Percentiles rank a stretch among this genome's conserved stretches.
Evolutionary conservation across 345 rosid genomes (phyloP).

Genomic region (Rhizophora mangle): DNA sequence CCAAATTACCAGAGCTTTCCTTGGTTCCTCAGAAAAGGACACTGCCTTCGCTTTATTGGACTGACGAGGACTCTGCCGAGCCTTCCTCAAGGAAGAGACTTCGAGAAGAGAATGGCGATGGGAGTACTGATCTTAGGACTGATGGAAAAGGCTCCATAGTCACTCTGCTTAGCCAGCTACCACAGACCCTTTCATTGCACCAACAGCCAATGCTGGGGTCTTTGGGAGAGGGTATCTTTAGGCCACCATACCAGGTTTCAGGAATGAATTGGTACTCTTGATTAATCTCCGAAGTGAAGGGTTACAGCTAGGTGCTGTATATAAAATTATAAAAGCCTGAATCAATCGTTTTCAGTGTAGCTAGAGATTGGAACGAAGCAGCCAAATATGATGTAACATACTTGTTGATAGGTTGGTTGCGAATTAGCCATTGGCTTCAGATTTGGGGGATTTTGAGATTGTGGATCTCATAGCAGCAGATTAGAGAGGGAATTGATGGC

Average conservation of each 20-base stretch:
- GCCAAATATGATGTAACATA: constrained; percentile 10
- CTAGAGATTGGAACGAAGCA: constrained; percentile 13
- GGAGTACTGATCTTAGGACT: constrained; percentile 21
- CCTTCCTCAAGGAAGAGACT: constrained; percentile 53
- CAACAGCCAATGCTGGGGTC: constrained; percentile 47
- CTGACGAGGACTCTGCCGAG: constrained; percentile 31
- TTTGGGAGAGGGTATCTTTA: constrained; percentile 49
- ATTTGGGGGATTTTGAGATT: constrained; percentile 26
- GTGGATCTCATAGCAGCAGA: constrained; percentile 24
- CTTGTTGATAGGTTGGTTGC: constrained; percentile 14
- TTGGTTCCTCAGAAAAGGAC: constrained; percentile 57
- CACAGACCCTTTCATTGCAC: constrained; percentile 45
- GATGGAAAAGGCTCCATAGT: constrained; percentile 43
- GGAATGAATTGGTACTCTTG: constrained; percentile 80
- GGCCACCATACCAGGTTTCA: constrained; percentile 55
- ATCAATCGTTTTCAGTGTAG: not conserved
- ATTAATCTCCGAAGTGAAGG: not conserved
- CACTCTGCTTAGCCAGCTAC: constrained; percentile 48
- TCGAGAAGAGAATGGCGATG: constrained; percentile 35
- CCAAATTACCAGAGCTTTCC: constrained; percentile 38
- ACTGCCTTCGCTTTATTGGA: constrained; percentile 61
- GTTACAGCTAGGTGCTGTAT: not conserved
- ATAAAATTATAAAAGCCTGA: not conserved
- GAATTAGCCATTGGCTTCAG: constrained; percentile 12
- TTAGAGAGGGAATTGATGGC: constrained; percentile 19